phyloP scores from a whole-genome alignment of 257 asterid species.

The Pogostemon cablin region DNA sequence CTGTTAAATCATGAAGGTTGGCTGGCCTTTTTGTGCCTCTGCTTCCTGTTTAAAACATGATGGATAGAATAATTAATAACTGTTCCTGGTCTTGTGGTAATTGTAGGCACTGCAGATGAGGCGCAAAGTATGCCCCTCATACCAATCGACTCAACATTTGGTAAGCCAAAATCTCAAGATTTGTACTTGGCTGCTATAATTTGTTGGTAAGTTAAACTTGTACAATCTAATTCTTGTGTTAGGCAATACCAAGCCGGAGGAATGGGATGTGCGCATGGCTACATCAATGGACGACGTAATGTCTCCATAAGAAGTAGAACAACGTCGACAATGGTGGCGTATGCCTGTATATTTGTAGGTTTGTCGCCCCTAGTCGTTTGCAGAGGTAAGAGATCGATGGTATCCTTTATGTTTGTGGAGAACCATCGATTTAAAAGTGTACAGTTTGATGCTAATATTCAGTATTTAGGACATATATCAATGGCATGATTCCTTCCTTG shows the following conservation, averaged over 20 bases:
- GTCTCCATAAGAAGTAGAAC: slow-evolving; percentile 52
- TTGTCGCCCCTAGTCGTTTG: slow-evolving; percentile 46
- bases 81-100: background rate
- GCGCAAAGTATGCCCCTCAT: slow-evolving; percentile 58
- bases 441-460: slow-evolving; percentile 41
- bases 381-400: slow-evolving; percentile 33
- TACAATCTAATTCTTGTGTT: slow-evolving; percentile 3
- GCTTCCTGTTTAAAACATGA: background rate
- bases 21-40: background rate
- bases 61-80: background rate
- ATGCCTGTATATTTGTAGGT: slow-evolving; percentile 81
- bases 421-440: slow-evolving; percentile 51
- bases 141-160: slow-evolving; percentile 55
- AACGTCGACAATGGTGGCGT: slow-evolving; percentile 45
- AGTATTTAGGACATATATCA: no score
- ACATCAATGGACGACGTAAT: slow-evolving; percentile 55
- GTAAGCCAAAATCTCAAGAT: slow-evolving; percentile 40
- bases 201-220: slow-evolving; percentile 16
- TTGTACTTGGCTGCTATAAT: background rate
- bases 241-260: slow-evolving; percentile 54
- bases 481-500: background rate
- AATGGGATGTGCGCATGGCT: slow-evolving; percentile 56
- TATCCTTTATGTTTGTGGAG: slow-evolving; percentile 33
- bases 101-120: slow-evolving; percentile 47
- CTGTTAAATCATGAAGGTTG: no score